phyloP scores from a whole-genome alignment of 2,329 filamentous ascomycete species.

The Helotiales sp. region DNA sequence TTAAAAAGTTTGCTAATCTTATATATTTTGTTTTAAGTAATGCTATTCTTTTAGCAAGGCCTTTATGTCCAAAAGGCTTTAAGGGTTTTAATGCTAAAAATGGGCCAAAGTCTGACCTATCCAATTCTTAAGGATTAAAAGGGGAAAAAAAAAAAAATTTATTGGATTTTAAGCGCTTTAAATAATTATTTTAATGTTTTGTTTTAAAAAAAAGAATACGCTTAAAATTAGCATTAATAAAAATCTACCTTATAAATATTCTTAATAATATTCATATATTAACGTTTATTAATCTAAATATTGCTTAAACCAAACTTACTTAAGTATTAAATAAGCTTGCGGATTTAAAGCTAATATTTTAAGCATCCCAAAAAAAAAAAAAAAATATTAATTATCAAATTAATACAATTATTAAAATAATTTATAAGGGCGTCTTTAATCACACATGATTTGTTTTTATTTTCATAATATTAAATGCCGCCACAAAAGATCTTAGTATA shows the following conservation, averaged over 20 bases:
- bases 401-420: slow-evolving; percentile 81
- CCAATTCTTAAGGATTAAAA: slow-evolving; percentile 71
- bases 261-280: slow-evolving; percentile 84
- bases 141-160: slow-evolving; percentile 76
- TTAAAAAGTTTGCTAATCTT: slow-evolving; percentile 88
- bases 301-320: slow-evolving; percentile 83
- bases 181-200: slow-evolving; percentile 87
- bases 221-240: slow-evolving; percentile 88
- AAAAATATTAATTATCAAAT: slow-evolving; percentile 79
- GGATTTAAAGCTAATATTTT: slow-evolving; percentile 82
- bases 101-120: slow-evolving; percentile 56
- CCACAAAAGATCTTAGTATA: slow-evolving; percentile 78
- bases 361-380: slow-evolving; percentile 80
- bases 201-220: slow-evolving; percentile 94
- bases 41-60: slow-evolving; percentile 74
- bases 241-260: slow-evolving; percentile 93
- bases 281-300: slow-evolving; percentile 84
- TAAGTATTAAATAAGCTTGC: slow-evolving; percentile 82
- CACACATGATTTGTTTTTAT: slow-evolving; percentile 78
- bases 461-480: slow-evolving; percentile 77
- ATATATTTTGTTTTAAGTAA: slow-evolving; percentile 99
- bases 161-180: slow-evolving; percentile 86
- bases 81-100: slow-evolving; percentile 58
- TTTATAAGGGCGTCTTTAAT: slow-evolving; percentile 83
- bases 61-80: slow-evolving; percentile 59